phyloP scores from a whole-genome alignment of 2,329 filamentous ascomycete genomes.

The Neopestalotiopsis sp. region DNA sequence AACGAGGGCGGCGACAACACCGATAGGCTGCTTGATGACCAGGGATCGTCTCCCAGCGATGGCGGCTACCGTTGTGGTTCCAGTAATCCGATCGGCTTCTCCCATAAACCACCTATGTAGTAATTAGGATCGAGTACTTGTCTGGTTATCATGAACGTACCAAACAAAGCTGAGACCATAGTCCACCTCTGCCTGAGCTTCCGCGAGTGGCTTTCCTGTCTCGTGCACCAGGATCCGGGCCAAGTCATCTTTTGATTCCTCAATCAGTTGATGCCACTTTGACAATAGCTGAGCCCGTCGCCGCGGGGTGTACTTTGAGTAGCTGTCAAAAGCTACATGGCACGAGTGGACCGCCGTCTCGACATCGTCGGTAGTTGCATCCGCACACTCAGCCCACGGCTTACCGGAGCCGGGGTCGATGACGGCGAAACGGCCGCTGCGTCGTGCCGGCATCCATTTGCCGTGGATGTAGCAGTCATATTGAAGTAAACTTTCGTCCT shows the following conservation, averaged over 20 bases:
- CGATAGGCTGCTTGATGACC: constrained; percentile 77
- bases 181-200: constrained; percentile 61
- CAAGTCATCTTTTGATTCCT: constrained; percentile 16
- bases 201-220: constrained; percentile 62
- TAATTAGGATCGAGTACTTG: not conserved
- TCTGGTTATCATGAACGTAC: constrained; percentile 18
- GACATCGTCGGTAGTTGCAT: constrained; percentile 48
- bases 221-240: constrained; percentile 44
- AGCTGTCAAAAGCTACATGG: constrained; percentile 43
- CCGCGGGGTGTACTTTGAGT: constrained; percentile 43
- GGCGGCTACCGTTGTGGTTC: constrained; percentile 64
- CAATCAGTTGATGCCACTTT: constrained; percentile 22
- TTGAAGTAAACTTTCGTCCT: constrained; percentile 52
- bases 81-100: constrained; percentile 57
- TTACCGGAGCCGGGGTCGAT: constrained; percentile 58
- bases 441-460: constrained; percentile 50
- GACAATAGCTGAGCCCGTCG: constrained; percentile 32
- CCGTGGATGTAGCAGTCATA: constrained; percentile 57
- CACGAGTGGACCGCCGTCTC: constrained; percentile 43
- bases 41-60: constrained; percentile 69
- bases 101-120: constrained; percentile 55
- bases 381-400: constrained; percentile 56
- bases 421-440: constrained; percentile 55
- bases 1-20: constrained; percentile 70
- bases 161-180: constrained; percentile 59